Base-by-base conservation (phyloP, 441 rosid genomes). In the Metrosideros polymorpha region DNA sequence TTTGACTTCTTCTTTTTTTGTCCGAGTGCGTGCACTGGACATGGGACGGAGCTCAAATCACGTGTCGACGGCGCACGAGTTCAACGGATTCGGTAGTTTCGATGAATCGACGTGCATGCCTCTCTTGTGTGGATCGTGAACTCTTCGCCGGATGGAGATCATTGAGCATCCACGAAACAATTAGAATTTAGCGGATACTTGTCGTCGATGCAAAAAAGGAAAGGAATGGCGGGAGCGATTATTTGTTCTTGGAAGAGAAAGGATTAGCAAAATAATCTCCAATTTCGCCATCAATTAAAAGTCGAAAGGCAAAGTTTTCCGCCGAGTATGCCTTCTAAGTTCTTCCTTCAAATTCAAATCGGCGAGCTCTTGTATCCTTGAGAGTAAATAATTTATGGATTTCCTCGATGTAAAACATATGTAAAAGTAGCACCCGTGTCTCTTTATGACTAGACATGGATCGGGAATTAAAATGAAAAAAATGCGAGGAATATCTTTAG, bases 401-500 rank as follows among this genome's bases (percentile, higher is more conserved):
- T 35, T 32, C 43, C 14, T 35, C 77, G 0, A 18, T 19, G 9
- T 19, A 9, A 18, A 63, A 63, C 22, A 5, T 0, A 0, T 8
- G 77, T 2, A 9, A 66, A 66, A 32, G 77, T 24, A 35, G 79
- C 79, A 22, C 22, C 45, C 0, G 3, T 7, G n/a, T 22, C 47
- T 35, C 47, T 22, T 35, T 39, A 2, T 39, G 47, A 35, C 43
- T 19, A 1, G 77, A 66, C 79, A 5, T 12, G 15, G 61, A 56
- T 27, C 15, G 30, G 15, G 63, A 1, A 22, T 71, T 71, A 12
- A 39, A 39, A 71, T 0, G n/a, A 42, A 39, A 22, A 35, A 5
- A 39, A 39, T 39, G 79, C 1, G 47, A 39, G n/a, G 47, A 71
- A 39, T 10, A 10, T 10, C 79, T 39, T 71, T 22, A 6, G 47